Base-by-base conservation (phyloP, 108 stramenopile species). In the Skeletonema marinoi region DNA sequence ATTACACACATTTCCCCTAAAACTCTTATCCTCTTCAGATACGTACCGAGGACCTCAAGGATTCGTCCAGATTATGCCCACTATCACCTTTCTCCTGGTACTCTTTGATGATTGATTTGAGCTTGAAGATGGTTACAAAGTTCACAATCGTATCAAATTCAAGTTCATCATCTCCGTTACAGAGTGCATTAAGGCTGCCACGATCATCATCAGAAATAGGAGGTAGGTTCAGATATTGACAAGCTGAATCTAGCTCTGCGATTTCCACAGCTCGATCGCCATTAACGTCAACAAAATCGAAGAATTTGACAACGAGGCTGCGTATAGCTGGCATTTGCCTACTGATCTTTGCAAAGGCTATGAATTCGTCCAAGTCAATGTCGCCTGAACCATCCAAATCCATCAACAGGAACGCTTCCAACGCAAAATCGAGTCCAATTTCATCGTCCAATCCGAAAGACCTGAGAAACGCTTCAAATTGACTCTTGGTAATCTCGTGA, bases 211-310 rank as follows among this genome's bases (percentile, higher is more conserved):
- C 71, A 2, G 68, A 68, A 30, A 56, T 35, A 29, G 31, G 6
- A 12, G 81, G 77, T 42, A 73, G 64, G 14, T 76, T 76, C 16
- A 82, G 71, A 72, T 82, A 82, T 14, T 70, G 31, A 16, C 76
- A 51, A 5, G 76, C 81, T 31, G 33, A 44, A 71, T 82, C 65
- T 2, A 82, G 62, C 32, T 82, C 77, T 12, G 54, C 31, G 19
- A 82, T 71, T 39, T 71, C 70, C 31, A 82, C 64, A 11, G 25
- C 46, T 31, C 70, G 31, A 17, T 60, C 71, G 7, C 71, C 54
- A 39, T 82, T 71, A 1, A 60, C 65, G 51, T 82, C 76, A 30
- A 82, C 81, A 60, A 82, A 82, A 38, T 77, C 65, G 50, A 82
- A 71, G 56, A 82, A 82, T 58, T 77, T 77, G 8, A 67, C 66